A percentile compares a stretch with the other conserved stretches of the same genome.
Evolutionary conservation across 73 alveolate species (phyloP).

Genomic region (Paramecium primaurelia): DNA sequence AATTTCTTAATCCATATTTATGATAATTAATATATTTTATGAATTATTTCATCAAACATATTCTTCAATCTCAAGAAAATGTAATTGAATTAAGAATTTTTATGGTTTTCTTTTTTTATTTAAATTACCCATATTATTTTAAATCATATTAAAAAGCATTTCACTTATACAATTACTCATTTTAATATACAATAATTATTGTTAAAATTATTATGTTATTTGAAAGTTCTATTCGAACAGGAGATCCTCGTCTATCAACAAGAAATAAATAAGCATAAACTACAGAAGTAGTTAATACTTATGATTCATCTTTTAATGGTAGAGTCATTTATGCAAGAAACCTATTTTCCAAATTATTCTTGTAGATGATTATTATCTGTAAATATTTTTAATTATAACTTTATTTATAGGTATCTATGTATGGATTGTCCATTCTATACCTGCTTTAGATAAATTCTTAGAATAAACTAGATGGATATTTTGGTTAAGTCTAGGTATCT

Average conservation of each 20-base stretch:
- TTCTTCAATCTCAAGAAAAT: not conserved
- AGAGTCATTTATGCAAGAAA: constrained; percentile 33
- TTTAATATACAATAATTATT: not conserved
- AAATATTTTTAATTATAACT: not conserved
- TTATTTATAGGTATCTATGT: not conserved
- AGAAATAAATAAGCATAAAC: not conserved
- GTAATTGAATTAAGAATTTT: not conserved
- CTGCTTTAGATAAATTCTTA: not conserved
- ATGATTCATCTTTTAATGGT: not conserved
- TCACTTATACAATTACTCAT: not conserved
- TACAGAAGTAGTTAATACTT: not conserved
- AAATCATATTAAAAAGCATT: no score
- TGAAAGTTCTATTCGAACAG: not conserved
- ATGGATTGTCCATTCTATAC: not conserved
- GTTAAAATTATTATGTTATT: not conserved
- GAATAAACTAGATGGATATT: not conserved
- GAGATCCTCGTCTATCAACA: not conserved
- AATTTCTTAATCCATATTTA: not conserved
- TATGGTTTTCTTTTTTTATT: not conserved
- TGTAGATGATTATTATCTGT: not conserved
- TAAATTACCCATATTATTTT: not conserved
- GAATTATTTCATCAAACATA: not conserved
- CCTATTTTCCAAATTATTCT: constrained; percentile 8
- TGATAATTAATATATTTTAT: not conserved
- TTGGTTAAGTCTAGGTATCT: not conserved